Evolutionary conservation across 129 eudicot genomes (phyloP).

Genomic region (Centaurea solstitialis): DNA sequence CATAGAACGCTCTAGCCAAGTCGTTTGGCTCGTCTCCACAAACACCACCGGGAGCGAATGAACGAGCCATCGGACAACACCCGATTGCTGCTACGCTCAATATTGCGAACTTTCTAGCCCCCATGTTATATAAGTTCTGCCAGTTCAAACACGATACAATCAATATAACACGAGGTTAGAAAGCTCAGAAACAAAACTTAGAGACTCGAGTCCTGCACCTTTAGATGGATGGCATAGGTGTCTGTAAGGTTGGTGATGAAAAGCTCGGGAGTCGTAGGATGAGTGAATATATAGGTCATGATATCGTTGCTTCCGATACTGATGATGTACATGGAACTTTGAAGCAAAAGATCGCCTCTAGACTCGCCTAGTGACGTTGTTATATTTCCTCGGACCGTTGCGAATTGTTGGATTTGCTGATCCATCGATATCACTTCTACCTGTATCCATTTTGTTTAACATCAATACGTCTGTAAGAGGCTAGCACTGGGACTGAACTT

Average conservation of each 20-base stretch:
- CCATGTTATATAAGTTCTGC: slow-evolving; percentile 47
- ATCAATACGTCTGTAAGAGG: background rate
- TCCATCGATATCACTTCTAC: slow-evolving; percentile 31
- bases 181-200: background rate
- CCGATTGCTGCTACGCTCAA: slow-evolving; percentile 46
- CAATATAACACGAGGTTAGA: background rate
- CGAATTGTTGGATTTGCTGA: slow-evolving; percentile 49
- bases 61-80: slow-evolving; percentile 42
- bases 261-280: background rate
- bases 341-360: slow-evolving; percentile 23
- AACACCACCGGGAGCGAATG: slow-evolving; percentile 10
- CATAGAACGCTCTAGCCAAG: slow-evolving; percentile 36
- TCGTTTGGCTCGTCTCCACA: slow-evolving; percentile 28
- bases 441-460: slow-evolving; percentile 18
- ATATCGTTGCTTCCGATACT: slow-evolving; percentile 61
- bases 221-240: slow-evolving; percentile 37
- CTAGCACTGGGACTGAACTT: background rate
- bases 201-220: slow-evolving; percentile 29
- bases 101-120: slow-evolving; percentile 51
- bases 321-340: slow-evolving; percentile 42
- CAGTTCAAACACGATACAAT: slow-evolving; percentile 12
- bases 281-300: slow-evolving; percentile 14
- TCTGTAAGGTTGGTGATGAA: slow-evolving; percentile 31
- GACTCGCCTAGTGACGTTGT: slow-evolving; percentile 34
- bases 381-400: slow-evolving; percentile 37